Evolutionary conservation across 2,329 filamentous ascomycete species (phyloP).

Genomic region (Colletotrichum tamarilloi): DNA sequence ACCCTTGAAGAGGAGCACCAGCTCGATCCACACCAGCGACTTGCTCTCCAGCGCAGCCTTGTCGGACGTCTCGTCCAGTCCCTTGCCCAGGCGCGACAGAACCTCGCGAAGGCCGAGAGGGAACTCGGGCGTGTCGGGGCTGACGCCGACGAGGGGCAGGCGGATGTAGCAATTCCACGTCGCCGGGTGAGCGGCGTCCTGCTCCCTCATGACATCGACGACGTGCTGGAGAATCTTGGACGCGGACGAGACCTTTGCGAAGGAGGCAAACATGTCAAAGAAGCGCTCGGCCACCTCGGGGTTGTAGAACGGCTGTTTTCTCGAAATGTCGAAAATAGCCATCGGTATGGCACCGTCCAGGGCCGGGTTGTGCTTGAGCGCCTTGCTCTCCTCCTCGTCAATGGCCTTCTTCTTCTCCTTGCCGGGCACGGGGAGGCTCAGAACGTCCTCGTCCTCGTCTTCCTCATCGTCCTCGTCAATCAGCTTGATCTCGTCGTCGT

Average conservation of each 20-base stretch:
- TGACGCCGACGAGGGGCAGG: slow-evolving; percentile 75
- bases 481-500: slow-evolving; percentile 58
- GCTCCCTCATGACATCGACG: slow-evolving; percentile 69
- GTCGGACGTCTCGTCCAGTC: slow-evolving; percentile 57
- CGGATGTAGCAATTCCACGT: slow-evolving; percentile 79
- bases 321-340: slow-evolving; percentile 89
- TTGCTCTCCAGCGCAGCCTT: slow-evolving; percentile 58
- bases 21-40: slow-evolving; percentile 65
- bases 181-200: slow-evolving; percentile 69
- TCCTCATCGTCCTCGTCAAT: slow-evolving; percentile 59
- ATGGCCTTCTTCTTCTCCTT: slow-evolving; percentile 63
- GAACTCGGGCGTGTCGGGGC: slow-evolving; percentile 74
- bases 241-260: slow-evolving; percentile 73
- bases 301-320: slow-evolving; percentile 79
- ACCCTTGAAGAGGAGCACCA: slow-evolving; percentile 58
- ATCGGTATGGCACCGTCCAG: slow-evolving; percentile 93
- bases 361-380: slow-evolving; percentile 80
- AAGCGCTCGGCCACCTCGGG: slow-evolving; percentile 77
- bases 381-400: slow-evolving; percentile 56
- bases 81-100: slow-evolving; percentile 69
- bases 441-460: slow-evolving; percentile 52
- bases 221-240: slow-evolving; percentile 79
- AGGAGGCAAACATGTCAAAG: slow-evolving; percentile 82
- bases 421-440: slow-evolving; percentile 56
- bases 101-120: slow-evolving; percentile 75